Conservation (phyloP, 768 basidiomycete species). For the Candolleomyces eurysporus region DNA sequence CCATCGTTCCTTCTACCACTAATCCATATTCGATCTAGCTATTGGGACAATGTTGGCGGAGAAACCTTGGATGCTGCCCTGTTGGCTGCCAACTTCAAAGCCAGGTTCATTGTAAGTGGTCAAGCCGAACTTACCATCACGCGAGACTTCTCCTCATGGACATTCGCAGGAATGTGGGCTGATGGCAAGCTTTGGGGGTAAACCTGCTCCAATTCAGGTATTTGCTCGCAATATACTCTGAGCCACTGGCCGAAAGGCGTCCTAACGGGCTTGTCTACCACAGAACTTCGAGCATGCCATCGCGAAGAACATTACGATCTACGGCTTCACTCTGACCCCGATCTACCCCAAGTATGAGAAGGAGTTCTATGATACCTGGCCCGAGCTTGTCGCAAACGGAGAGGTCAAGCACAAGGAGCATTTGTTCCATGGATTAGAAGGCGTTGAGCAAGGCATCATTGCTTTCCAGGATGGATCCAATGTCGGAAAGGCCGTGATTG, state of each 20-base stretch:
- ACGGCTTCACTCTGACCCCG: constrained; percentile 40
- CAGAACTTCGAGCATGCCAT: constrained; percentile 42
- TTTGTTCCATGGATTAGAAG: constrained; percentile 35
- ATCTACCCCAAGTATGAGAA: constrained; percentile 27
- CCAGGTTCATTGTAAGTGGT: too few species aligned
- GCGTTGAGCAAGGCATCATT: constrained; percentile 34
- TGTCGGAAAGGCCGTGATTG: constrained; percentile 25
- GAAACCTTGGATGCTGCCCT: constrained; percentile 34
- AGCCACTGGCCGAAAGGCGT: too few species aligned
- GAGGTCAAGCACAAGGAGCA: constrained; percentile 38
- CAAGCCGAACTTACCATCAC: too few species aligned
- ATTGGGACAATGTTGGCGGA: constrained; percentile 48
- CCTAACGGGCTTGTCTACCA: background rate
- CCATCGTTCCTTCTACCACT: background rate
- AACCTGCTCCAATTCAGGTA: too few species aligned
- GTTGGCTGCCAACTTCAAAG: constrained; percentile 28
- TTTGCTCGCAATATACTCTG: too few species aligned
- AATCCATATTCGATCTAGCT: background rate
- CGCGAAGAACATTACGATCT: constrained; percentile 37
- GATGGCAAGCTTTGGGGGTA: too few species aligned
- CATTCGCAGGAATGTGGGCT: too few species aligned
- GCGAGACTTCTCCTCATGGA: too few species aligned
- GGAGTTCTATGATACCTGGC: constrained; percentile 37
- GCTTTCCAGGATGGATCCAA: constrained; percentile 25
- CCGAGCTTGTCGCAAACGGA: constrained; percentile 34